Conservation (phyloP, 208 protist genomes). For the Wallacemonas sp. region DNA sequence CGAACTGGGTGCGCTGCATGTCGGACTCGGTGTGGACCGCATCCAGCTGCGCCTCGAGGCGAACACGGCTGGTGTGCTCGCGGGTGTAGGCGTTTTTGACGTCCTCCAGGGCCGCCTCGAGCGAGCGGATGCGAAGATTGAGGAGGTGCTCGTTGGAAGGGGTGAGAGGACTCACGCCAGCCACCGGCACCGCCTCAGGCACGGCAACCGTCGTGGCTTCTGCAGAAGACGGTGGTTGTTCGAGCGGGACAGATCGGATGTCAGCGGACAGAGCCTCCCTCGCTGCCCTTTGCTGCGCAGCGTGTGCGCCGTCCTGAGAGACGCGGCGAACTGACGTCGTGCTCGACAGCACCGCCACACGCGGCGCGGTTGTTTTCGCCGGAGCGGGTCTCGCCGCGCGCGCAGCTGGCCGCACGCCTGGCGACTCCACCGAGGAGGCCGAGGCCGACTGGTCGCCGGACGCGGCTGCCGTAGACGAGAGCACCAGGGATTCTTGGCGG, state of each 20-base stretch:
- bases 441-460: no score
- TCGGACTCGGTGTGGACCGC: not conserved
- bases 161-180: not conserved
- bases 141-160: constrained; percentile 6
- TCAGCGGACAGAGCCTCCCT: constrained; percentile 14
- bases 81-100: constrained; percentile 15
- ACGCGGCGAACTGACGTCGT: not conserved
- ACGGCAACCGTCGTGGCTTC: not conserved
- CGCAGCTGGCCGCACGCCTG: not conserved
- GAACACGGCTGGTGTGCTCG: constrained; percentile 3
- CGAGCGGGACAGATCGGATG: not conserved
- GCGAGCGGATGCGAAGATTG: not conserved
- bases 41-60: not conserved
- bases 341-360: not conserved
- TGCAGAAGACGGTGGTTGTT: not conserved
- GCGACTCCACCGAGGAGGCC: not conserved
- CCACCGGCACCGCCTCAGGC: not conserved
- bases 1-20: not conserved
- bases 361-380: not conserved
- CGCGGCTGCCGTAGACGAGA: not conserved
- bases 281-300: constrained; percentile 14
- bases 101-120: constrained; percentile 11
- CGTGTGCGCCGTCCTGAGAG: constrained; percentile 16
- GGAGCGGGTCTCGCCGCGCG: not conserved
- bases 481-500: not conserved